Conservation (phyloP, 495 filamentous ascomycete genomes). For the Podospora didyma region DNA sequence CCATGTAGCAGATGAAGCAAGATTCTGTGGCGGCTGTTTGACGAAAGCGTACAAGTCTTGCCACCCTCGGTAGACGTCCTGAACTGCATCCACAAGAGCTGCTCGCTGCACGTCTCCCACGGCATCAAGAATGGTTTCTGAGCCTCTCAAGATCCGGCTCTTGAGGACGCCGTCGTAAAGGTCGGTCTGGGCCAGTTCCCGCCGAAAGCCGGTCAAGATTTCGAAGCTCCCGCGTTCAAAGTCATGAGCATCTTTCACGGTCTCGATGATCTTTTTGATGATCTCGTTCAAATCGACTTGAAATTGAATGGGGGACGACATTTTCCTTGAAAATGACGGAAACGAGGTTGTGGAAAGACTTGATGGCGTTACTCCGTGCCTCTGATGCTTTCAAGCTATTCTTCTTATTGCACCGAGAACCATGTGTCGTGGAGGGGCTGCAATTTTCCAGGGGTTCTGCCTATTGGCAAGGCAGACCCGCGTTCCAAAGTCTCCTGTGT, state of each 20-base stretch:
- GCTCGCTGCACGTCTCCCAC: not conserved
- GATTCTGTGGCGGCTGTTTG: not conserved
- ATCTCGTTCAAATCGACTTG: not conserved
- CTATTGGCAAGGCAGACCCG: too few relatives aligned
- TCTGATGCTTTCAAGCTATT: too few relatives aligned
- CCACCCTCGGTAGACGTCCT: not conserved
- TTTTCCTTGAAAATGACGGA: not conserved
- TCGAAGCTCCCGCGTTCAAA: not conserved
- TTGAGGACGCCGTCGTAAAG: not conserved
- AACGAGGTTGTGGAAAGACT: not conserved
- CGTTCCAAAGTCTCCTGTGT: too few relatives aligned
- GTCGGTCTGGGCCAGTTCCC: not conserved
- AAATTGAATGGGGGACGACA: not conserved
- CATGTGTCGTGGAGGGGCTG: too few relatives aligned
- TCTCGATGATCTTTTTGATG: not conserved
- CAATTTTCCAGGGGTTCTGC: too few relatives aligned
- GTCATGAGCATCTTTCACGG: not conserved
- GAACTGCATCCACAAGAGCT: not conserved
- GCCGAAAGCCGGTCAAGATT: not conserved
- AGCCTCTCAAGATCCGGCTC: too few relatives aligned
- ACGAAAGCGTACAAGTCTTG: not conserved
- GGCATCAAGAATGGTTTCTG: not conserved
- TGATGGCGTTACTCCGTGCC: not conserved
- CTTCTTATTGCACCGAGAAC: too few relatives aligned
- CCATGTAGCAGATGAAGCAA: not conserved